phyloP scores from a whole-genome alignment of 2,329 filamentous ascomycete species.

The Arthrobotrys entomopaga region DNA sequence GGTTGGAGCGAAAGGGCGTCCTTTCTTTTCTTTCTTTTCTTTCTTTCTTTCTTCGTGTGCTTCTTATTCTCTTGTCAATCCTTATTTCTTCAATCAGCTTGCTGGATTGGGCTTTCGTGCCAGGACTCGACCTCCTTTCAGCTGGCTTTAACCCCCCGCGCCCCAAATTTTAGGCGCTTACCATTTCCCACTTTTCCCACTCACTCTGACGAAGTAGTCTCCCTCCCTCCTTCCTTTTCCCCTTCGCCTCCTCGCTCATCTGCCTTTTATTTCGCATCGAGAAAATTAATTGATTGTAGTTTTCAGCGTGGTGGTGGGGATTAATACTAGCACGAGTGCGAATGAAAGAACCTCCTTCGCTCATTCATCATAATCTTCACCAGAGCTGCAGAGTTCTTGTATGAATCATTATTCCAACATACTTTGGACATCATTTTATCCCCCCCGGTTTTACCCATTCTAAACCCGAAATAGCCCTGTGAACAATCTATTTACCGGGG shows the following conservation, averaged over 20 bases:
- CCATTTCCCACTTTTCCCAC: constrained; percentile 28
- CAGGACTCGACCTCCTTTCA: constrained; percentile 55
- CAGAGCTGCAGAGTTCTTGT: constrained; percentile 9
- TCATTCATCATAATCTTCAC: constrained; percentile 33
- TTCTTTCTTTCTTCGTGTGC: no score
- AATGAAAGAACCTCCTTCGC: constrained; percentile 46
- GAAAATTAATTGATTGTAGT: constrained; percentile 9
- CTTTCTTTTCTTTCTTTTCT: constrained; percentile 22
- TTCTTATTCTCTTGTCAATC: constrained; percentile 4
- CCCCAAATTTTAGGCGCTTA: constrained; percentile 54
- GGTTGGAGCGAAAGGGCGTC: constrained; percentile 51
- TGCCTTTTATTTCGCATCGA: constrained; percentile 11
- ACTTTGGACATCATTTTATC: background rate
- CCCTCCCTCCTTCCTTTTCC: background rate
- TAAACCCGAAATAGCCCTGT: constrained; percentile 51
- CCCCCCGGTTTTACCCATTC: constrained; percentile 49
- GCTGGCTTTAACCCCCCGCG: constrained; percentile 24
- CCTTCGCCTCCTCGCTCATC: constrained; percentile 6
- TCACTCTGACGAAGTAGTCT: background rate
- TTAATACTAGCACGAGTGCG: constrained; percentile 47
- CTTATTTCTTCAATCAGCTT: constrained; percentile 54
- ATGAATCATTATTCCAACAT: no score
- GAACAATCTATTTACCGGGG: background rate
- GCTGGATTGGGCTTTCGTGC: constrained; percentile 52
- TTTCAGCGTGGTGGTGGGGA: background rate